Evolutionary conservation across 768 basidiomycete genomes (phyloP), one percentile per base, ranked within the genome.

Genomic region (Russula dissimulans): DNA sequence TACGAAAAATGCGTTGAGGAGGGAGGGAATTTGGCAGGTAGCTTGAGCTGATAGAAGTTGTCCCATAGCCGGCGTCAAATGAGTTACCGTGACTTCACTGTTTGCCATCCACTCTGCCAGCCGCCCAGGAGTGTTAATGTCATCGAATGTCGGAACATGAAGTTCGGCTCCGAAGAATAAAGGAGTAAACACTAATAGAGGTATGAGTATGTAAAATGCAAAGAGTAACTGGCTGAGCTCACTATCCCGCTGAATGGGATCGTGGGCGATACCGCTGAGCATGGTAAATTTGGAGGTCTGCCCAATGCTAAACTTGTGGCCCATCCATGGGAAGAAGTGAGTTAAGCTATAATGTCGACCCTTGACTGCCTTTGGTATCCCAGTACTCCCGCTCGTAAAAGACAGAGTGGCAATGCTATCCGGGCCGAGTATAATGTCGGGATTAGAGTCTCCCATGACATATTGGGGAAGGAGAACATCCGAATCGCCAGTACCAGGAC

Each of bases 311-410:
- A 98, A 99, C 34, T 85, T 75, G 69, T 91, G 75, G 22, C 88
- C 87, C 97, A 99, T 98, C 97, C 97, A 99, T 2, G 95, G 95
- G 82, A 98, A 98, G 80, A 98, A 99, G 71, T 98, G 97, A 0
- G 97, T 99, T 65, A 99, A 75, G 65, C 89, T 92, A 73, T 89
- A 98, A 71, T 99, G 97, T 47, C 97, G 77, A 0, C 97, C 97
- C 62, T 82, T 82, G 18, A 99, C 95, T n/a, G 95, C 95, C 75
- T 99, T 98, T 0, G 97, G 97, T 48, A 98, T 93, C 32, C 97
- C 95, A 0, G 97, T 99, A 67, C 91, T 94, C 55, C 97, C 97
- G 66, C 89, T 94, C 1, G 97, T 99, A 75, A 99, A 99, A 1
- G 91, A 93, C 29, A 99, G 75, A 0, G 97, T 99, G 0, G 90